Evolutionary conservation across 345 rosid genomes (phyloP), one percentile per base, ranked within the genome.

Genomic region (Atalantia buxifolia): DNA sequence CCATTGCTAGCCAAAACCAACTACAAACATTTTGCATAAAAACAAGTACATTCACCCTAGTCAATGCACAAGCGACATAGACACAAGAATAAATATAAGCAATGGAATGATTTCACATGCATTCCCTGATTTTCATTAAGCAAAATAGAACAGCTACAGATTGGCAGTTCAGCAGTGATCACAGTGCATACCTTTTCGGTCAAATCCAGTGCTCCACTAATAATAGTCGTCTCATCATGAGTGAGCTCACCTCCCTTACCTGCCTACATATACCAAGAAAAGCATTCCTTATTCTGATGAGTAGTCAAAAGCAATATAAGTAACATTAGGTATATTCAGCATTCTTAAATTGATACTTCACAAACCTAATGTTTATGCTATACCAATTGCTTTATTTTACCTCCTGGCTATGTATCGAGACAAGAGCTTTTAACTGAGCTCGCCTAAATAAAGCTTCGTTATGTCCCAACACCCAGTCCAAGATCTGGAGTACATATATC

Each of bases 231-330:
- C 89, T 95, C 99, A 85, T 95, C 99, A 81, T 95, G 99, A 0
- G 99, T 92, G 78, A 95, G 94, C 78, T 95, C 99, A 79, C 99
- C 99, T 71, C 99, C 98, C 84, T 93, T 95, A 1, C 99, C 98
- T 84, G 97, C 99, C 99, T 95, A 80, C 78, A 74, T 55, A 78
- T 42, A 76, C n/a, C 76, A 59, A 33, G 42, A 67, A 77, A 62
- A 27, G 27, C 33, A 68, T 50, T 22, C 24, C 40, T 28, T 60
- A 80, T 31, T 67, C 57, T 4, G 6, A 64, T 28, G n/a, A 42
- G 57, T 19, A n/a, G 55, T 27, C 59, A 25, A 69, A 7, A 75
- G 66, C 61, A 35, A 50, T 35, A 60, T 6, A 4, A 14, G 38
- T 22, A 74, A 53, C 48, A 57, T 36, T 59, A 31, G 13, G 33